Evolutionary conservation across 2,329 filamentous ascomycete species (phyloP), one percentile per base, ranked within the genome.

Genomic region (Neonectria punicea): DNA sequence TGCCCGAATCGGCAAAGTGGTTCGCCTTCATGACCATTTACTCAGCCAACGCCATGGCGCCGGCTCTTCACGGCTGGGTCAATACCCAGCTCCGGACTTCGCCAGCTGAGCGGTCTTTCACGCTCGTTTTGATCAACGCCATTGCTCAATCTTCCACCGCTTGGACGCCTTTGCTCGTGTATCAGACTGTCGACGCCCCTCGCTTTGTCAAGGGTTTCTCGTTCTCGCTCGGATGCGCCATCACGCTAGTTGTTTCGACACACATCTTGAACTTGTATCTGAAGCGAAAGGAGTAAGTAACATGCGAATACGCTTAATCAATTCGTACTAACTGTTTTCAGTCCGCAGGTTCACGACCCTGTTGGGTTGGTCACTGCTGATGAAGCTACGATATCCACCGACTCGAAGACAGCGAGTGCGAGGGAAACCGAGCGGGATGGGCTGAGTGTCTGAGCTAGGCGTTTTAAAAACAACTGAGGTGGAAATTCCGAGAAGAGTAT

Each of bases 111-210:
- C 22, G 22, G 22, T 22, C 22, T 22, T 22, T 22, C 22, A 22
- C 22, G 22, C 22, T 22, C 22, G 22, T 22, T 22, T 22, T 22
- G 22, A 82, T 86, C 65, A 88, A 85, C 64, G 79, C 80, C 0
- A 75, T 87, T 16, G 79, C 84, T 0, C 85, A 86, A 72, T 86
- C 81, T 4, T 85, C 84, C 0, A 87, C 84, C 0, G 85, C 83
- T 0, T 88, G 85, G 86, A 87, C 83, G 2, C 82, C 81, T 9
- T 72, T 88, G 2, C 68, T 88, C 6, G 81, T 83, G 0, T 89
- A 86, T 68, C 78, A 75, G 2, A 84, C 81, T 0, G 77, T 81
- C 5, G 80, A 84, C 62, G 78, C 75, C 0, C 81, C 81, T 1
- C 65, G 77, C 16, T 84, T 77, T 47, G 72, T 75, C 9, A 83